Percentiles rank a stretch among this genome's conserved stretches.
Conservation (phyloP, 2,329 filamentous ascomycete species). For the Dactylellina sp. region DNA sequence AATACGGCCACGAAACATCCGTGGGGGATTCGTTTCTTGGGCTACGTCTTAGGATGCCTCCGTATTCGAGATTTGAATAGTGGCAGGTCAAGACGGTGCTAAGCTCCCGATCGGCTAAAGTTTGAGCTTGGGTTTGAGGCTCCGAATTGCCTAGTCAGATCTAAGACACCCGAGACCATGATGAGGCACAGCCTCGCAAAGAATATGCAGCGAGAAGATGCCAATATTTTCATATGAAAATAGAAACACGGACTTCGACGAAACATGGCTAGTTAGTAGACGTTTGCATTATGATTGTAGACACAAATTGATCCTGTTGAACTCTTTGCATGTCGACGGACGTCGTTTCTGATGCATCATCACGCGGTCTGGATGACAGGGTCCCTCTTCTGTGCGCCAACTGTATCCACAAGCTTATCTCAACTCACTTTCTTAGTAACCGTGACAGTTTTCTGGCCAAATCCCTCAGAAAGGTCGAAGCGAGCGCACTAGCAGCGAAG, state of each 20-base stretch:
- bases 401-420: slow-evolving; percentile 45
- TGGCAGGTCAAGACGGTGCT: slow-evolving; percentile 27
- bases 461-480: slow-evolving; percentile 33
- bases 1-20: slow-evolving; percentile 1
- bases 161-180: slow-evolving; percentile 6
- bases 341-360: slow-evolving; percentile 1
- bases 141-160: slow-evolving; percentile 26
- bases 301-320: no score
- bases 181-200: slow-evolving; percentile 7
- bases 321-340: not conserved
- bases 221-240: slow-evolving; percentile 4
- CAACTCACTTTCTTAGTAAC: slow-evolving; percentile 15
- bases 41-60: not conserved
- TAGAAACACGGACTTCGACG: slow-evolving; percentile 1
- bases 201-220: not conserved
- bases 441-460: slow-evolving; percentile 10
- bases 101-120: slow-evolving; percentile 41
- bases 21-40: not conserved
- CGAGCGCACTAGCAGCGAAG: slow-evolving; percentile 18
- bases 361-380: slow-evolving; percentile 33
- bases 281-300: no score
- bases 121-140: slow-evolving; percentile 13
- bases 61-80: slow-evolving; percentile 12
- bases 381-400: slow-evolving; percentile 25
- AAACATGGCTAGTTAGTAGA: slow-evolving; percentile 1